Base-by-base conservation (phyloP, 441 rosid species). In the Kokia cookei region DNA sequence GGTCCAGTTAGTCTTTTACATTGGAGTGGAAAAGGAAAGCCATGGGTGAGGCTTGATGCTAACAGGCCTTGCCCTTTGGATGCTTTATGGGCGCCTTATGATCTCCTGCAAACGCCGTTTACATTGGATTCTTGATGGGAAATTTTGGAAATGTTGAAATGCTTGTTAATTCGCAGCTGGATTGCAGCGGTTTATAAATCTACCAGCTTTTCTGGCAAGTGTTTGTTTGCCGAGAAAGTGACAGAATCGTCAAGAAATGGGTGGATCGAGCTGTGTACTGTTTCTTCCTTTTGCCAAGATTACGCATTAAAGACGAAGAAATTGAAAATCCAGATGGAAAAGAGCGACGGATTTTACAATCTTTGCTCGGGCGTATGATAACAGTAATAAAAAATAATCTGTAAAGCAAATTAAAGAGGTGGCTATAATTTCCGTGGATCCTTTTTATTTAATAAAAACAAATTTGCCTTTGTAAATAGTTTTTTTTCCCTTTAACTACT, bases 11-110 rank as follows among this genome's bases (percentile, higher is more conserved):
- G 98, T 73, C 75, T 94, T 2, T 75, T 94, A 77, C 98, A 92
- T 78, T 94, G 98, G 98, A 94, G 98, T 67, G 98, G 98, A 45
- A 94, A 94, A 86, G 98, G 98, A 71, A 94, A 94, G 88, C 98
- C 98, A 0, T 94, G 98, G 98, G 93, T 83, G 53, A 75, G 98
- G 24, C 88, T 94, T 0, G 98, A 92, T 47, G 65, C 65, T 29
- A 60, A 60, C 8, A 60, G 42, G 19, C 65, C 65, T 29, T 29
- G 43, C 22, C 65, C 98, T 7, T 70, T 94, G 77, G 98, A 94
- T 45, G 91, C 97, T 7, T 85, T 94, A 2, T 92, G 98, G 98
- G 88, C 98, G 62, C 98, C 97, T 0, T 94, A 94, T 8, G 97
- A 94, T 87, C 93, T 94, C 43, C 77, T 94, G 43, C 91, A 89